These are phyloP conservation scores for Boletus sp. DNA, from an alignment of 1,284 basidiomycete genomes.

Conservation along the genomic window DNA sequence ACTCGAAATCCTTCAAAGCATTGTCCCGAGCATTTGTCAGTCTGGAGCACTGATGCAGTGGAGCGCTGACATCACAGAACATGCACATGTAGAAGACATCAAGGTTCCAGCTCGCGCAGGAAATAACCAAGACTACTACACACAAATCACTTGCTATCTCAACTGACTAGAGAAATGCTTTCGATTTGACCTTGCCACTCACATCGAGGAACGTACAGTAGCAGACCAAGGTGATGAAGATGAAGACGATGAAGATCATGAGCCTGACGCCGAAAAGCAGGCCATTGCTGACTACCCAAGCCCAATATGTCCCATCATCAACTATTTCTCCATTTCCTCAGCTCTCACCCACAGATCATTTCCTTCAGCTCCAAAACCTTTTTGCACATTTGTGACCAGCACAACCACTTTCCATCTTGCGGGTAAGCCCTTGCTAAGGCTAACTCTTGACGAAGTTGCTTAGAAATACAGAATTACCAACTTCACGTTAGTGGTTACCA, in stretches of 20 bases:
- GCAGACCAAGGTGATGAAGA: background rate
- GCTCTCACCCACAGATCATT: background rate
- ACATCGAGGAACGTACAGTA: background rate
- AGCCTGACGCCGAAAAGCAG: conserved; percentile 2
- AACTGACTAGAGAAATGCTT: conserved; percentile 11
- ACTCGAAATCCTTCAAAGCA: no score
- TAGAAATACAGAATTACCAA: no score
- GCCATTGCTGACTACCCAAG: background rate
- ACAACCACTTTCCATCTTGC: no score
- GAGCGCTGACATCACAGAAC: conserved; percentile 5
- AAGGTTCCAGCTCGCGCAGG: conserved; percentile 4
- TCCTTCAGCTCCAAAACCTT: background rate
- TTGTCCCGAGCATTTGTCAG: background rate
- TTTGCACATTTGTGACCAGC: background rate
- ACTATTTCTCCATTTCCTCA: conserved; percentile 8
- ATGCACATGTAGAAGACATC: background rate
- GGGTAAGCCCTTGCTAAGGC: no score
- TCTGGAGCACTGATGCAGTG: conserved; percentile 12
- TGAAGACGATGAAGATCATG: conserved; percentile 7
- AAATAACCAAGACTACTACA: conserved; percentile 11
- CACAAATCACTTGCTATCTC: background rate
- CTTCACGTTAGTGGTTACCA: no score
- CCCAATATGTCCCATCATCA: background rate
- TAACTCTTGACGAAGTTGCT: no score
- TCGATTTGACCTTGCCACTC: conserved; percentile 6